These are phyloP conservation scores for Cytospora schulzeri DNA, from an alignment of 2,329 filamentous ascomycete genomes.

Conservation along the genomic window DNA sequence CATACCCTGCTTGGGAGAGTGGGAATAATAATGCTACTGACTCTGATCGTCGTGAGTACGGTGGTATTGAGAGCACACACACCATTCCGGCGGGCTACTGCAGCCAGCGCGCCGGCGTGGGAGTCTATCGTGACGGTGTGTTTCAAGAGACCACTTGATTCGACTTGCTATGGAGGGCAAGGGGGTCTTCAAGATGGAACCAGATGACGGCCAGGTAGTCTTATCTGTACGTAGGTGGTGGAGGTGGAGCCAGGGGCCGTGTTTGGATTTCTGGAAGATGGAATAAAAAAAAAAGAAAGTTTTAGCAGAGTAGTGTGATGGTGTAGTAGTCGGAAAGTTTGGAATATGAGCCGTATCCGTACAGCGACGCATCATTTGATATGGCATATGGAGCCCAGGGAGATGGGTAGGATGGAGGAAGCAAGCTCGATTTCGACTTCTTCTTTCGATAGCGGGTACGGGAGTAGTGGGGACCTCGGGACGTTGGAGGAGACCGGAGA, in stretches of 20 bases:
- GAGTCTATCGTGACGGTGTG: conserved; percentile 15
- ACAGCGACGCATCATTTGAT: too few relatives aligned
- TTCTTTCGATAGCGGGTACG: not conserved
- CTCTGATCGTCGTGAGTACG: conserved; percentile 8
- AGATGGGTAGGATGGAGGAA: not conserved
- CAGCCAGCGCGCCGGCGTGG: conserved; percentile 8
- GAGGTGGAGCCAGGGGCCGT: not conserved
- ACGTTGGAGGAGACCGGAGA: too few relatives aligned
- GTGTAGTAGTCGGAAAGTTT: not conserved
- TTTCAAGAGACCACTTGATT: conserved; percentile 20
- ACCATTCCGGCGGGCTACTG: conserved; percentile 18
- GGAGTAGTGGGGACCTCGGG: too few relatives aligned
- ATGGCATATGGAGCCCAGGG: not conserved
- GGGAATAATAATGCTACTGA: not conserved
- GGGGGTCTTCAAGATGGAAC: not conserved
- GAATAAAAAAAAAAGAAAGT: not conserved
- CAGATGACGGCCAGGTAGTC: not conserved
- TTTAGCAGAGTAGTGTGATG: not conserved
- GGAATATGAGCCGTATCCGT: not conserved
- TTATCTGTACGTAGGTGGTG: not conserved
- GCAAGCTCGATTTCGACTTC: not conserved
- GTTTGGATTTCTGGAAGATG: not conserved
- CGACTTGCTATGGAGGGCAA: not conserved
- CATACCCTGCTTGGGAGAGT: conserved; percentile 14
- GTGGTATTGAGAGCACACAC: conserved; percentile 7